A percentile compares a stretch with the other conserved stretches of the same genome.
Conservation (phyloP, 176 grass and related monocot species). For the Hordeum vulgare region MorexV3_pseudomolecules_assembly NC_058519.1:606651617-606652116, state of each 20-base stretch:
- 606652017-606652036: constrained; percentile 87
- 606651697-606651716: not conserved
- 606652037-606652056: constrained; percentile 69
- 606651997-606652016: constrained; percentile 84
- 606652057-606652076: constrained; percentile 81
- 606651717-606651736: not conserved
- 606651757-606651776: not conserved
- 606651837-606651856: not conserved
- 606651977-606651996: constrained; percentile 19
- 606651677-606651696: not conserved
- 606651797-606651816: not conserved
- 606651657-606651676: not conserved
- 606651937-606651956: not conserved
- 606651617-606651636: not conserved
- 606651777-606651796: not conserved
- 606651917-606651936: not conserved
- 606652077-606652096: constrained; percentile 68
- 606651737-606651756: not conserved
- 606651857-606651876: not conserved
- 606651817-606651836: not conserved
- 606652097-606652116: constrained; percentile 73
- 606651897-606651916: constrained; percentile 2
- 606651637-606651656: not conserved
- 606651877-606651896: not conserved
- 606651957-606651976: constrained; percentile 12